Evolutionary conservation across 2,329 filamentous ascomycete genomes (phyloP), one percentile per base, ranked within the genome.

Genomic region (Fusarium euwallaceae): DNA sequence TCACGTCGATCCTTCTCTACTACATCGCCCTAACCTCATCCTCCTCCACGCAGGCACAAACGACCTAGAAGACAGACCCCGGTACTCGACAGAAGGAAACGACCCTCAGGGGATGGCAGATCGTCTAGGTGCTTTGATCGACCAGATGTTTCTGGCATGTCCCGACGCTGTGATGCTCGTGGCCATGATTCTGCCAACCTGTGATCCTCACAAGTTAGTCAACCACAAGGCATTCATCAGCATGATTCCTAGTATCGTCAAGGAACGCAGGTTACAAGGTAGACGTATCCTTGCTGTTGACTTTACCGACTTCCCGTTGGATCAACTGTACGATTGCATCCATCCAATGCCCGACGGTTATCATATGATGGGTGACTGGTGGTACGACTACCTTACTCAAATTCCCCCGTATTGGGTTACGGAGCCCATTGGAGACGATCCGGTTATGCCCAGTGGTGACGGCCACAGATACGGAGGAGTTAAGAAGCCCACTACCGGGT

Each of bases 41-140:
- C 53, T 58, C 11, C 53, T 58, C 20, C 53, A 58, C 9, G 53
- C 53, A 2, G 53, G 53, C 1, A 58, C 53, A 36, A 58, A 58
- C 20, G 53, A 58, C 14, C 16, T 58, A 20, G 53, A 58, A 11
- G 53, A 58, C 20, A 58, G 53, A 17, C n/a, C 53, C 14, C n/a
- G 32, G 8, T 58, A 58, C 53, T 58, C 53, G 10, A 36, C 53
- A 11, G 53, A 58, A 24, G 53, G 53, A 4, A 58, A 58, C 14
- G 53, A 58, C 20, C 53, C 53, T 16, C n/a, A 37, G n/a, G 53
- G 53, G 12, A 58, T 58, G 32, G 53, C 53, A 58, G 53, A 58
- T 22, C 53, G 53, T 1, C 53, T 58, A 1, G 53, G 53, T 58
- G 53, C 29, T 4, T 10, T 58, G 53, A 58, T 58, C 32, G 53